Evolutionary conservation across 768 basidiomycete species (phyloP).

Genomic region (Leccinum disarticulatum): DNA sequence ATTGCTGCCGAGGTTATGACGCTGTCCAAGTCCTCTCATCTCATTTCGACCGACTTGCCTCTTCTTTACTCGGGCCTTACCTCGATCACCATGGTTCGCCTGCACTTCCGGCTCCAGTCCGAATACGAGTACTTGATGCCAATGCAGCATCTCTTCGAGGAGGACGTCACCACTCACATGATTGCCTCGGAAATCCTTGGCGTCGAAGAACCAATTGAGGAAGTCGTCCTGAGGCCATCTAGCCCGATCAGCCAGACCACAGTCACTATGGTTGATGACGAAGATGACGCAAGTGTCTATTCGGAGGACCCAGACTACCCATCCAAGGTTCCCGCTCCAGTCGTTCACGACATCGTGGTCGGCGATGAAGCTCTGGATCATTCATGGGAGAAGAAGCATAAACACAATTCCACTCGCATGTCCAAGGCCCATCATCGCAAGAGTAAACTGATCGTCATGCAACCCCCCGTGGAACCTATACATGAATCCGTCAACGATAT

Average conservation of each 20-base stretch:
- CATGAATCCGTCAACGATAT: conserved; percentile 19
- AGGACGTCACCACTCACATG: conserved; percentile 28
- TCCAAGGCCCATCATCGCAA: conserved; percentile 8
- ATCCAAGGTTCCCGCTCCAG: conserved; percentile 1
- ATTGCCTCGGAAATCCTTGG: conserved; percentile 31
- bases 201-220: conserved; percentile 17
- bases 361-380: conserved; percentile 4
- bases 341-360: background rate
- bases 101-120: conserved; percentile 36
- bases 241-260: conserved; percentile 21
- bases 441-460: conserved; percentile 25
- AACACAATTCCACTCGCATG: background rate
- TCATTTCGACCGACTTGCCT: conserved; percentile 31
- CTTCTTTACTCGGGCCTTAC: conserved; percentile 34
- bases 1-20: conserved; percentile 34
- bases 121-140: conserved; percentile 31
- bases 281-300: conserved; percentile 5
- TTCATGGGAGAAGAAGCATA: conserved; percentile 1
- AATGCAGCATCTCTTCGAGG: conserved; percentile 31
- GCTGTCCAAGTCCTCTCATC: conserved; percentile 26
- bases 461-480: conserved; percentile 19
- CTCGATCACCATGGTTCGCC: conserved; percentile 28
- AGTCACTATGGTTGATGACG: conserved; percentile 23
- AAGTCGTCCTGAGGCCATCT: conserved; percentile 7
- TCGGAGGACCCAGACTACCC: conserved; percentile 7